Conservation (phyloP, 2,329 filamentous ascomycete genomes). For the Mycogone perniciosa region DNA sequence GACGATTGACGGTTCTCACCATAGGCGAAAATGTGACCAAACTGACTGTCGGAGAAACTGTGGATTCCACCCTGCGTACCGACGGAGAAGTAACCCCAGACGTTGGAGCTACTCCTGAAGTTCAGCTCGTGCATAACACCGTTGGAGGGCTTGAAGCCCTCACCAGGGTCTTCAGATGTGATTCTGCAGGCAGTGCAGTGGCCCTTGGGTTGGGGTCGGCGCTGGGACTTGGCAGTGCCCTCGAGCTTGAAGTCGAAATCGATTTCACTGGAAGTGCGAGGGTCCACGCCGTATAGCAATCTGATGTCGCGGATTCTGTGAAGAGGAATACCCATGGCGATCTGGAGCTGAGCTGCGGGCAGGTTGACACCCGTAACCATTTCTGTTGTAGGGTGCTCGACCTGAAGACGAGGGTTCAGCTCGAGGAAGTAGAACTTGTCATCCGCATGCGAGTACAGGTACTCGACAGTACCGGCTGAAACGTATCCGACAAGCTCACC, state of each 20-base stretch:
- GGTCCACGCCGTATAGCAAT: constrained; percentile 90
- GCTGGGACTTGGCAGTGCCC: constrained; percentile 75
- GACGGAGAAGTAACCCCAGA: constrained; percentile 99
- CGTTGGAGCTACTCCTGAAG: constrained; percentile 97
- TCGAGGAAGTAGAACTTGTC: constrained; percentile 99
- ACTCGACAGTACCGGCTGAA: constrained; percentile 97
- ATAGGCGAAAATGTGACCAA: constrained; percentile 98
- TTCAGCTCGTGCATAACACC: constrained; percentile 99
- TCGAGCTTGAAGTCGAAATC: constrained; percentile 94
- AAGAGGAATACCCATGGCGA: constrained; percentile 96
- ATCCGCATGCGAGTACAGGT: constrained; percentile 94
- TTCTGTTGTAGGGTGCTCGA: constrained; percentile 98
- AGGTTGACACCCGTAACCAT: constrained; percentile 99
- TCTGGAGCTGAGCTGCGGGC: constrained; percentile 93
- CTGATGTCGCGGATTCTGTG: constrained; percentile 95
- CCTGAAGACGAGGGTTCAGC: constrained; percentile 96
- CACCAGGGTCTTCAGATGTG: constrained; percentile 95
- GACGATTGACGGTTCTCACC: constrained; percentile 95
- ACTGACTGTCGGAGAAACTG: constrained; percentile 98
- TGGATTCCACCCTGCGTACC: constrained; percentile 94
- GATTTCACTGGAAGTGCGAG: constrained; percentile 77
- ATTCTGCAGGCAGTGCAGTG: constrained; percentile 99
- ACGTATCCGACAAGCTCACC: constrained; percentile 95
- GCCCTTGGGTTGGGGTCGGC: constrained; percentile 86
- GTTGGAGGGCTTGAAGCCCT: constrained; percentile 98